Percentiles rank a stretch among this genome's conserved stretches.
These are phyloP conservation scores for Talaromyces sp. DNA, from an alignment of 2,329 filamentous ascomycete species.

Conservation along the genomic window DNA sequence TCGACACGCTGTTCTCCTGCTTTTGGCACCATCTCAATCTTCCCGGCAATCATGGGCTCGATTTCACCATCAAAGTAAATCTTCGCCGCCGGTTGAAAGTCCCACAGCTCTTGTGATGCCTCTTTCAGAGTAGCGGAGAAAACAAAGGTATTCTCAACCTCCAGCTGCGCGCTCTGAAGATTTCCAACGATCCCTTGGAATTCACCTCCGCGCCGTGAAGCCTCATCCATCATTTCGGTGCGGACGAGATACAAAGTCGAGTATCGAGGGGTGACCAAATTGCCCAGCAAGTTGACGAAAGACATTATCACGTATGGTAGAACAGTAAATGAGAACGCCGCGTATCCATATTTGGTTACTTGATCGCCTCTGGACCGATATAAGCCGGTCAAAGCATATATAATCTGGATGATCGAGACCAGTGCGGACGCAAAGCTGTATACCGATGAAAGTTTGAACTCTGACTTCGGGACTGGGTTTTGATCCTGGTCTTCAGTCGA, in stretches of 20 bases:
- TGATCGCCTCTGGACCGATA: constrained; percentile 30
- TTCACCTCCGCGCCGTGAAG: constrained; percentile 22
- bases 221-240: constrained; percentile 30
- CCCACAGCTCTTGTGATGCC: not conserved
- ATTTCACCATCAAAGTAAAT: not conserved
- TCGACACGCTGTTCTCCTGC: not conserved
- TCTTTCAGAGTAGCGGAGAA: not conserved
- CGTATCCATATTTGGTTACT: constrained; percentile 32
- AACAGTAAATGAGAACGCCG: constrained; percentile 36
- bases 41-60: not conserved
- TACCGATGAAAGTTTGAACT: constrained; percentile 14
- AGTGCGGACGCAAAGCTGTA: constrained; percentile 27
- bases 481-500: not conserved
- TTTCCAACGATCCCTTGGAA: constrained; percentile 26
- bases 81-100: not conserved
- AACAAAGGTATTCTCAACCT: constrained; percentile 1
- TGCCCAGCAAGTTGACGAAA: constrained; percentile 32
- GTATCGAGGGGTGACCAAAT: constrained; percentile 28
- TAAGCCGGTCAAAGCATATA: constrained; percentile 27
- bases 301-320: constrained; percentile 37
- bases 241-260: constrained; percentile 29
- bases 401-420: constrained; percentile 29
- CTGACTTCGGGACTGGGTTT: not conserved
- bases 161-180: constrained; percentile 7
- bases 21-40: not conserved